These are phyloP conservation scores for Neurospora sp. DNA, from an alignment of 495 filamentous ascomycete genomes.

Conservation along the genomic window DNA sequence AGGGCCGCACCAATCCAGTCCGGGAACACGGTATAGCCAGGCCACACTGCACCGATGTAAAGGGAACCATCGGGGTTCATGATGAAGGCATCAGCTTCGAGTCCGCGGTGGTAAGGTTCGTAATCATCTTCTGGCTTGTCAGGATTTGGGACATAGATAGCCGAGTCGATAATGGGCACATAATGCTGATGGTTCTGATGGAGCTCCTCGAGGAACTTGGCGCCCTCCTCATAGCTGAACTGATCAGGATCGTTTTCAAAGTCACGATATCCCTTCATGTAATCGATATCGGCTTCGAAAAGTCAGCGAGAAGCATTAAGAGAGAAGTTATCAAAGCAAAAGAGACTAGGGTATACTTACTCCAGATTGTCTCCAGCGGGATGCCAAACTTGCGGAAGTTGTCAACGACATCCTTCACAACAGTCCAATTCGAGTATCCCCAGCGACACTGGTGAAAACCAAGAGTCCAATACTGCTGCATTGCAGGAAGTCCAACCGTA, in stretches of 20 bases:
- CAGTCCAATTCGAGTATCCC: slow-evolving; percentile 68
- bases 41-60: slow-evolving; percentile 78
- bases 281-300: slow-evolving; percentile 70
- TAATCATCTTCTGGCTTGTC: slow-evolving; percentile 63
- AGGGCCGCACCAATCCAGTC: slow-evolving; percentile 51
- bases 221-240: slow-evolving; percentile 55
- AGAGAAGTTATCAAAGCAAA: slow-evolving; percentile 15
- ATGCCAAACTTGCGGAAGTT: slow-evolving; percentile 65
- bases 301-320: slow-evolving; percentile 24
- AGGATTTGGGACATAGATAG: slow-evolving; percentile 69
- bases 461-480: slow-evolving; percentile 85
- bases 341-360: slow-evolving; percentile 8
- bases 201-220: slow-evolving; percentile 53
- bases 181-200: slow-evolving; percentile 63
- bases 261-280: slow-evolving; percentile 58
- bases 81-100: slow-evolving; percentile 57
- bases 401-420: slow-evolving; percentile 64
- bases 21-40: slow-evolving; percentile 59
- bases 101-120: slow-evolving; percentile 55
- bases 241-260: slow-evolving; percentile 65
- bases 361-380: slow-evolving; percentile 76
- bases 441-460: slow-evolving; percentile 82
- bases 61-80: slow-evolving; percentile 56
- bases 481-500: slow-evolving; percentile 61
- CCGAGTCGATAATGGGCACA: slow-evolving; percentile 77